Evolutionary conservation across 768 basidiomycete species (phyloP).

Genomic region (Podaxis sp.): DNA sequence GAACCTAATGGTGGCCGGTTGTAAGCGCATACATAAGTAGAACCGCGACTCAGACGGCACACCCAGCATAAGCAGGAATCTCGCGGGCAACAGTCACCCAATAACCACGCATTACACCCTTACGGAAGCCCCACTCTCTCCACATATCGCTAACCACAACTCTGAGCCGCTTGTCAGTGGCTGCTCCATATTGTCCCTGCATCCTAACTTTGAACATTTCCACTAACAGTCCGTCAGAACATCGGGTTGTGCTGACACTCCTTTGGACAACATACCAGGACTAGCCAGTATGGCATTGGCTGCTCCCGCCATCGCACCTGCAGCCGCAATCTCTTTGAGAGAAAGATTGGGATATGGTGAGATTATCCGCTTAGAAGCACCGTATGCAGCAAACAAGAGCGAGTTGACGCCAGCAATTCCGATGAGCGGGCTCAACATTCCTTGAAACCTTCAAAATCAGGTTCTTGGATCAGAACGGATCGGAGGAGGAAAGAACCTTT

Average conservation of each 20-base stretch:
- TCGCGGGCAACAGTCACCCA: slow-evolving; percentile 96
- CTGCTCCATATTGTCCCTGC: slow-evolving; percentile 91
- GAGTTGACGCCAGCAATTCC: slow-evolving; percentile 97
- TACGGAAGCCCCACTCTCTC: slow-evolving; percentile 76
- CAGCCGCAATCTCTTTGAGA: slow-evolving; percentile 72
- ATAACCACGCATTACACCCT: slow-evolving; percentile 94
- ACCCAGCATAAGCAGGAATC: slow-evolving; percentile 94
- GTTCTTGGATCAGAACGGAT: background rate
- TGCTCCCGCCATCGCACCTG: slow-evolving; percentile 92
- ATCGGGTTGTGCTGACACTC: background rate
- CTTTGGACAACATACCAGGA: slow-evolving; percentile 51
- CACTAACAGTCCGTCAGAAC: slow-evolving; percentile 35
- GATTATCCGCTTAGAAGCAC: slow-evolving; percentile 71
- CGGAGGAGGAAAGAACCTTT: slow-evolving; percentile 55
- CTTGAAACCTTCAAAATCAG: slow-evolving; percentile 31
- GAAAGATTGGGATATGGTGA: slow-evolving; percentile 87
- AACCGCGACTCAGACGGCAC: background rate
- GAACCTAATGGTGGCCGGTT: slow-evolving; percentile 39
- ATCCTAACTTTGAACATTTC: slow-evolving; percentile 99
- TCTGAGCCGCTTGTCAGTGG: slow-evolving; percentile 73
- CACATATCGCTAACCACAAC: slow-evolving; percentile 80
- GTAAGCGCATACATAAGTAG: background rate
- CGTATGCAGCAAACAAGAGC: slow-evolving; percentile 89
- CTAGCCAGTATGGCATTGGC: slow-evolving; percentile 87
- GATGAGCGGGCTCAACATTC: slow-evolving; percentile 86